Base-by-base conservation (phyloP, 108 stramenopile genomes). In the Skeletonema potamos region DNA sequence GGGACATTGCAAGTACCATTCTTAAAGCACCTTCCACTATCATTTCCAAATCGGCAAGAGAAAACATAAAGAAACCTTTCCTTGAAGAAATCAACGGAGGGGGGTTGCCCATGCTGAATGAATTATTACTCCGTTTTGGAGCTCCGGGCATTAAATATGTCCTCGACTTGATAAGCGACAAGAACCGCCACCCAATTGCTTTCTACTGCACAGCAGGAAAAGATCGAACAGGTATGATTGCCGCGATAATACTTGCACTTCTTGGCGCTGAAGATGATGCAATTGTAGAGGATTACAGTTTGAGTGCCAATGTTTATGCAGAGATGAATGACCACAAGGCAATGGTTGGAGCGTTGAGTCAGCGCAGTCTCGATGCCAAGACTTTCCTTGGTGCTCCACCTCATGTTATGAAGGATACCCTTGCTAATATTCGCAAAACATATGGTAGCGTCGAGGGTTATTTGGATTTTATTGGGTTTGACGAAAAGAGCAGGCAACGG, bases 191-290 rank as follows among this genome's bases (percentile, higher is more conserved):
- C 61, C 96, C 96, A 22, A 66, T 96, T 6, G 96, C 91, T 24
- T 95, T 96, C 65, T 94, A 96, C 68, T 96, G 96, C 73, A 96
- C 96, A 24, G 96, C 96, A 3, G 96, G 96, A n/a, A 94, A 96
- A 72, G 93, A 96, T 78, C 80, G 95, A 10, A 96, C 95, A 10
- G 95, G 95, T 10, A 85, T 92, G 77, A 85, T 96, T 54, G 73
- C 95, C 7, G 95, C 95, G 22, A 87, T 96, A 32, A 89, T 96
- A 34, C 68, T 93, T 58, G 64, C 82, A 20, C 39, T 89, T 9
- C 79, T 87, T 26, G 95, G 90, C 10, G 86, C 84, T 20, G 79
- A 77, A 11, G 82, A 85, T 24, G 95, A 93, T 34, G 81, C 83
- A 34, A 93, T 96, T 55, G 91, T 96, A 8, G 89, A 92, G 71